Evolutionary conservation across 176 grass and related monocot species (phyloP).

Genomic region (Tuctoria greenei): DNA sequence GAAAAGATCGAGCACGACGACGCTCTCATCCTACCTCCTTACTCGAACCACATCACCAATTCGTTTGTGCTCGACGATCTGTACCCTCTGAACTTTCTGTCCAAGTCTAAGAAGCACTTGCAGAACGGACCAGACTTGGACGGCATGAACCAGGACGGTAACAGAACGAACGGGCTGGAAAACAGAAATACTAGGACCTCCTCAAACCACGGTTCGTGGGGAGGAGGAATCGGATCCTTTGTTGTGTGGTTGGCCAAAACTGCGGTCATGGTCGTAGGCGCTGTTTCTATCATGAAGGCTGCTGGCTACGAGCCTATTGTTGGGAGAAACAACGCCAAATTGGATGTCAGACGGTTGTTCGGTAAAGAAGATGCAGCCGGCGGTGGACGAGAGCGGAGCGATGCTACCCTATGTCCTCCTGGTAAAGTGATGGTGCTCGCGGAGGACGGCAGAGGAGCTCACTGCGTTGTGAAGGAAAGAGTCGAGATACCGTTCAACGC

Average conservation of each 20-base stretch:
- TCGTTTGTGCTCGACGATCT: conserved; percentile 57
- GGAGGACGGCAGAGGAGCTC: conserved; percentile 31
- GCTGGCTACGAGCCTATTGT: conserved; percentile 53
- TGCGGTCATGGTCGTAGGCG: conserved; percentile 51
- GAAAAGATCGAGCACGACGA: conserved; percentile 78
- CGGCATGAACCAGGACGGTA: neutral
- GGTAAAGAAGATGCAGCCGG: neutral
- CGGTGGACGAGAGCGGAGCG: neutral
- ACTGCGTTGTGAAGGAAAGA: conserved; percentile 78
- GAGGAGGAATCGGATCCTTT: conserved; percentile 51
- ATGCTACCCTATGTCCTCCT: conserved; percentile 47
- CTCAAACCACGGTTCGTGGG: neutral
- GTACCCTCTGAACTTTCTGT: conserved; percentile 35
- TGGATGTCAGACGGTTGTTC: conserved; percentile 32
- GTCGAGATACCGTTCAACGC: conserved; percentile 69
- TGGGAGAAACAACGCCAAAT: conserved; percentile 30
- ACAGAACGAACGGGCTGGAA: neutral
- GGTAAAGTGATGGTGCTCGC: conserved; percentile 64
- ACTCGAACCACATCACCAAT: conserved; percentile 62
- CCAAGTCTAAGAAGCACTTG: conserved; percentile 34
- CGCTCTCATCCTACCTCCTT: conserved; percentile 58
- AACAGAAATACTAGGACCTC: conserved; percentile 15
- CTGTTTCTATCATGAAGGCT: conserved; percentile 54
- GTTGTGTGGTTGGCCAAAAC: conserved; percentile 76
- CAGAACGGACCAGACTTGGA: conserved; percentile 20